Base-by-base conservation (phyloP, 805 yeast genomes). In the Cyberlindnera mississippiensis region DNA sequence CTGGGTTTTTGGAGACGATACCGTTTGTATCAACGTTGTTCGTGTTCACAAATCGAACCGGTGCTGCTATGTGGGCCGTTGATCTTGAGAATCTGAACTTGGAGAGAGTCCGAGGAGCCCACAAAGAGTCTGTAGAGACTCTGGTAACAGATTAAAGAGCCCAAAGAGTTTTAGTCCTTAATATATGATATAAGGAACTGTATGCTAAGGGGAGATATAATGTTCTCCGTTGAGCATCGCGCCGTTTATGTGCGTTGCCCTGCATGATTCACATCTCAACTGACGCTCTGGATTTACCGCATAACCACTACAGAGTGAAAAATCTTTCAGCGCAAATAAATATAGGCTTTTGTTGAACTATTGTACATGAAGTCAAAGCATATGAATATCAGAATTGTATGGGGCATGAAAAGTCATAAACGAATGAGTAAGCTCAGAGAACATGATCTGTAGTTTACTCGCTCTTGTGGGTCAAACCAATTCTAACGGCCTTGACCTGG, bases 401-500 rank as follows among this genome's bases (percentile, higher is more conserved):
- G 14, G 45, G 28, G 22, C 28, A 33, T 31, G 13, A 35, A 27
- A n/a, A n/a, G 33, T 18, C 18, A 30, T 13, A 27, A 11, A 27
- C 14, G 14, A 27, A 27, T 27, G 14, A n/a, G 29, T 13, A 7
- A 6, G 28, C 20, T 22, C 4, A 10, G 22, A 22, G 18, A 22
- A 32, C 18, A 31, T 6, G n/a, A 13, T 19, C 26, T 17, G 26
- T 4, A 15, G 14, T 10, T 48, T 40, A 45, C 41, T 40, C 48
- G 28, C 38, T 36, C 50, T 50, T 53, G 38, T 38, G 33, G 37
- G 42, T 48, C 34, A 56, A 44, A 27, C 53, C 55, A 45, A 71
- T 61, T 70, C 82, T 76, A 44, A 90, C 95, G 38, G 96, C 84
- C 75, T 90, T 91, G 51, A 72, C 75, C 64, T 87, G 95, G 49